phyloP scores from a whole-genome alignment of 2,329 filamentous ascomycete genomes.

The Ceratocystis huliohia region DNA sequence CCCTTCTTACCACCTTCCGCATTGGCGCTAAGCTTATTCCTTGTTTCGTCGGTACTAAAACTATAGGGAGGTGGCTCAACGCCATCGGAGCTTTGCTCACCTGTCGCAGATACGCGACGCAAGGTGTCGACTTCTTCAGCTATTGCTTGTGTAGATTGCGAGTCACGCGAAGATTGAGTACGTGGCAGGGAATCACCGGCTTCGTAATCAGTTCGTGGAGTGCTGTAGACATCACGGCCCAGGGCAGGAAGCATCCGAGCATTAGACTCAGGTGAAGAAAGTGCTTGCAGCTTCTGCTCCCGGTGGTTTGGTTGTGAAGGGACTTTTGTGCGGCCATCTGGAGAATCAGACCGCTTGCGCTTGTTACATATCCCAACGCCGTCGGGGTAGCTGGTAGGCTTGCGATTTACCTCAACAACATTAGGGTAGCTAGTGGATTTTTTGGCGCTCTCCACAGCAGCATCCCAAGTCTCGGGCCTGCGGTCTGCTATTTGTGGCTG shows the following conservation, averaged over 20 bases:
- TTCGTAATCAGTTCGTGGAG: slow-evolving; percentile 33
- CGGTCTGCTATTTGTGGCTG: slow-evolving; percentile 12
- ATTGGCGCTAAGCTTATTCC: slow-evolving; percentile 35
- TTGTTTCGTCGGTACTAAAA: slow-evolving; percentile 36
- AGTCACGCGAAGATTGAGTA: slow-evolving; percentile 36
- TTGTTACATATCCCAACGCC: slow-evolving; percentile 37
- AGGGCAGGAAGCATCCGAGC: slow-evolving; percentile 11
- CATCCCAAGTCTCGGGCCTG: slow-evolving; percentile 18
- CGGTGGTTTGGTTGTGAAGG: slow-evolving; percentile 27
- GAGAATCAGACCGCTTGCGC: slow-evolving; percentile 57
- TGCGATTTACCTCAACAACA: slow-evolving; percentile 33
- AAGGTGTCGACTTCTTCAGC: slow-evolving; percentile 39
- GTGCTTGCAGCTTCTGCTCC: slow-evolving; percentile 25
- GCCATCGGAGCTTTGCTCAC: slow-evolving; percentile 32
- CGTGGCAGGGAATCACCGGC: slow-evolving; percentile 39
- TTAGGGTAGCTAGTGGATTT: slow-evolving; percentile 15
- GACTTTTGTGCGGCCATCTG: slow-evolving; percentile 37
- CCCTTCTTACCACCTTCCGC: slow-evolving; percentile 51
- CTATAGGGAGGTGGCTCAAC: slow-evolving; percentile 25
- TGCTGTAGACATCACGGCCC: slow-evolving; percentile 31
- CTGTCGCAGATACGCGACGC: slow-evolving; percentile 36
- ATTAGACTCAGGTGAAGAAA: slow-evolving; percentile 11
- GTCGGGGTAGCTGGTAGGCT: slow-evolving; percentile 14
- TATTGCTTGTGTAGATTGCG: slow-evolving; percentile 37
- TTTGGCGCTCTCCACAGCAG: slow-evolving; percentile 16